Conservation (phyloP, 305 asterid species). For the Fraxinus ornus region DNA sequence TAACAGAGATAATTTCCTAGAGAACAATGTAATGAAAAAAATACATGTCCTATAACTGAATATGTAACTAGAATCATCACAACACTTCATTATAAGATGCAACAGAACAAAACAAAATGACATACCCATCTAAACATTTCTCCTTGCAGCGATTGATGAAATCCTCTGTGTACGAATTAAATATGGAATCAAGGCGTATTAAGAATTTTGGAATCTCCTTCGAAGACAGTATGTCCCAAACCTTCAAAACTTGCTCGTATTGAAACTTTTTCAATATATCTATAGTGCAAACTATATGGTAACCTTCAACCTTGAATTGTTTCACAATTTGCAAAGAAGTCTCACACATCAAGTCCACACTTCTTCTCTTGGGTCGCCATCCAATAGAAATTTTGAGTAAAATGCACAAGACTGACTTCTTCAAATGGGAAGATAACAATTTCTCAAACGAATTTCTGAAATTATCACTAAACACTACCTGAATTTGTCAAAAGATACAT, state of each 20-base stretch:
- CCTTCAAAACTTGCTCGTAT: slow-evolving; percentile 55
- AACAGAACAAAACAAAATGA: slow-evolving; percentile 1
- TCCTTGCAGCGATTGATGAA: slow-evolving; percentile 56
- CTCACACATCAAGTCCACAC: slow-evolving; percentile 43
- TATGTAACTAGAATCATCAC: neutral
- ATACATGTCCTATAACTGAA: neutral
- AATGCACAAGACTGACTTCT: slow-evolving; percentile 40
- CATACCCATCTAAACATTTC: slow-evolving; percentile 54
- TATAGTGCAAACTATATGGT: slow-evolving; percentile 48
- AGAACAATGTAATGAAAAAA: neutral
- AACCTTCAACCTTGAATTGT: slow-evolving; percentile 52
- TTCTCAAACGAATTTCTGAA: slow-evolving; percentile 55
- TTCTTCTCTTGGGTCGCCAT: slow-evolving; percentile 66
- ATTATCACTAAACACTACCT: slow-evolving; percentile 60
- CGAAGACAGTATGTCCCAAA: slow-evolving; percentile 58
- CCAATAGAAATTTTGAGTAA: slow-evolving; percentile 61
- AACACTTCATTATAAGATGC: neutral
- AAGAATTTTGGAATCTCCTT: slow-evolving; percentile 48
- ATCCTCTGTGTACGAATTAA: slow-evolving; percentile 50
- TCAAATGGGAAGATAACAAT: slow-evolving; percentile 29
- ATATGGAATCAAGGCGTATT: slow-evolving; percentile 52
- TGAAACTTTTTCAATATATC: slow-evolving; percentile 44
- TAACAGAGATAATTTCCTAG: neutral
- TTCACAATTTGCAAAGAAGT: slow-evolving; percentile 48
- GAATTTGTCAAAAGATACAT: slow-evolving; percentile 10